A percentile compares a stretch with the other conserved stretches of the same genome.
phyloP scores from a whole-genome alignment of 495 filamentous ascomycete genomes.

The Daldinia concentrica region DNA sequence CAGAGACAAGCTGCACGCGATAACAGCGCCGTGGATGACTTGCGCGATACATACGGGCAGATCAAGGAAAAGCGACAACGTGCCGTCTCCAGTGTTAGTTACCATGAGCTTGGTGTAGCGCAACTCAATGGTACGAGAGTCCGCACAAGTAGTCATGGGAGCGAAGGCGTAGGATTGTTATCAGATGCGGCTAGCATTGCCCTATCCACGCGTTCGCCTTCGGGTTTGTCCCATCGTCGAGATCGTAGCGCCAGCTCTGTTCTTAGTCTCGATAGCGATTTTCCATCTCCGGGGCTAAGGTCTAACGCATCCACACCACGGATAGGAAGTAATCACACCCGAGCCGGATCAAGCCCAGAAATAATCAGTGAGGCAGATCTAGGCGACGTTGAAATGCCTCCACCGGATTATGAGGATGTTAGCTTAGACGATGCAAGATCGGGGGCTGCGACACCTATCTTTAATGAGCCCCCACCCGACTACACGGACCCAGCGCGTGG shows the following conservation, averaged over 20 bases:
- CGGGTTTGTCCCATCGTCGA: constrained; percentile 36
- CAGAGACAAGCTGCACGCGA: constrained; percentile 51
- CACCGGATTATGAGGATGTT: constrained; percentile 65
- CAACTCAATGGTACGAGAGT: constrained; percentile 89
- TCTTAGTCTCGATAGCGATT: constrained; percentile 58
- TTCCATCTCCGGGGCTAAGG: constrained; percentile 43
- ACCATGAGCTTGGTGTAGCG: constrained; percentile 85
- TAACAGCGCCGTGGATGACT: constrained; percentile 53
- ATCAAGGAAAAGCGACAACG: constrained; percentile 71
- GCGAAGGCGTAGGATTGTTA: constrained; percentile 77
- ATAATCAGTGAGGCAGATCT: constrained; percentile 56
- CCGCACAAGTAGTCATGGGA: constrained; percentile 81
- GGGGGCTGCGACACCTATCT: constrained; percentile 45
- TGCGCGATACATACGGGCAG: constrained; percentile 74
- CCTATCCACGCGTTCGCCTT: constrained; percentile 43
- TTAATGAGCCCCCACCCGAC: constrained; percentile 60
- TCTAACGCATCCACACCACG: constrained; percentile 53
- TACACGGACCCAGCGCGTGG: constrained; percentile 53
- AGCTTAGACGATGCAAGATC: constrained; percentile 57
- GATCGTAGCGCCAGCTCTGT: constrained; percentile 57
- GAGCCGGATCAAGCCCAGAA: constrained; percentile 52
- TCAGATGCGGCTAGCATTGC: constrained; percentile 73
- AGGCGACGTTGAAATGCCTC: constrained; percentile 59
- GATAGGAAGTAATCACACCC: constrained; percentile 36
- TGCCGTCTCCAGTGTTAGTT: constrained; percentile 83